Evolutionary conservation across 441 rosid species (phyloP), one percentile per base, ranked within the genome.

Genomic region (Sinapis alba): DNA sequence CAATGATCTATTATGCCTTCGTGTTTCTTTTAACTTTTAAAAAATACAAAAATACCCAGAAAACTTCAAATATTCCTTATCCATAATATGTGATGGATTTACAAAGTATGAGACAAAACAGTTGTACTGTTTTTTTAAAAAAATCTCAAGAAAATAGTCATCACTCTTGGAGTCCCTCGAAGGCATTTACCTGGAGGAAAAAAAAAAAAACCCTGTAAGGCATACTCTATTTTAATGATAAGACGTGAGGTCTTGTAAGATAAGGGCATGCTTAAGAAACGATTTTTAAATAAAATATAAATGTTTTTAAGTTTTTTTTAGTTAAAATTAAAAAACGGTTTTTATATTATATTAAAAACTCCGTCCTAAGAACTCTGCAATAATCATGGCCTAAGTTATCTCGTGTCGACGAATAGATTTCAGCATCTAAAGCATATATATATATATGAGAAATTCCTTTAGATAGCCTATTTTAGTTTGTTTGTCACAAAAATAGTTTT

Each of bases 101-200:
- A 75, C 69, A 75, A 67, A 73, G 68, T 50, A 59, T 60, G 38
- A 36, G 68, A 50, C 62, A 61, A 74, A 13, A 50, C 68, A 67
- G 4, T 8, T 38, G 27, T 74, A 59, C 73, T 61, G 50, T 60
- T 8, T 63, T 43, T 43, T 60, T 6, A 1, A 10, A 2, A 50
- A 45, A 57, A 68, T 23, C 61, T 75, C 74, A 61, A 62, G 74
- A 53, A 68, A 68, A 36, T 36, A 60, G 71, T 51, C 74, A 75
- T 75, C 74, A 75, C 69, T 60, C 58, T 30, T 54, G 1, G 26
- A 68, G 26, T 75, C 24, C 68, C 32, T 61, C 28, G 9, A 36
- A 36, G 18, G 12, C 4, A 53, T 5, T 30, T 66, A 58, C 43
- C 61, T 65, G 24, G 34, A 30, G 1, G 50, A 59, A 59, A 19